phyloP scores from a whole-genome alignment of 1,139 yeast genomes.

The Blastobotrys buckinghamii region DNA sequence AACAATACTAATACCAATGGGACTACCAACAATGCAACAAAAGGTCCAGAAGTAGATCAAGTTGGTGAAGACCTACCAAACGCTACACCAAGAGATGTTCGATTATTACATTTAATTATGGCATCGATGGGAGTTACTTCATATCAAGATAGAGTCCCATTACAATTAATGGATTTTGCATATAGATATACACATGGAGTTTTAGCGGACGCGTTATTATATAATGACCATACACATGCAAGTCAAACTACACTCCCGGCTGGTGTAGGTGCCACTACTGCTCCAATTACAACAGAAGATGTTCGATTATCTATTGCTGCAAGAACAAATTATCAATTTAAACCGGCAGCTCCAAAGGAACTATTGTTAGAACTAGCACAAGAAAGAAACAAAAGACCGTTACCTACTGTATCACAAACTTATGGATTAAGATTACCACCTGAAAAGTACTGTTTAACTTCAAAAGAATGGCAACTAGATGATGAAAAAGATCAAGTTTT shows the following conservation, averaged over 20 bases:
- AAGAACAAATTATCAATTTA: conserved; percentile 87
- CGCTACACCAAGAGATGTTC: conserved; percentile 75
- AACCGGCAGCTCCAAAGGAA: conserved; percentile 94
- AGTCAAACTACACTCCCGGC: conserved; percentile 32
- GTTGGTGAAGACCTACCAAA: conserved; percentile 20
- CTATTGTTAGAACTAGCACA: conserved; percentile 82
- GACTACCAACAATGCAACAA: not conserved
- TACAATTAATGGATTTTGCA: conserved; percentile 95
- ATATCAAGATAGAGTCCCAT: conserved; percentile 91
- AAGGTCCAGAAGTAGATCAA: not conserved
- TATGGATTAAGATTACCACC: conserved; percentile 96
- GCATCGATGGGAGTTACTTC: conserved; percentile 92
- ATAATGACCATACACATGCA: conserved; percentile 64
- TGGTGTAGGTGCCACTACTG: conserved; percentile 39
- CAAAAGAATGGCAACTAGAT: conserved; percentile 62
- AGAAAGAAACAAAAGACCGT: conserved; percentile 80
- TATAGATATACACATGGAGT: conserved; percentile 82
- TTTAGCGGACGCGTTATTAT: conserved; percentile 79
- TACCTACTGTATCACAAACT: conserved; percentile 87
- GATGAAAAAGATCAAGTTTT: conserved; percentile 34
- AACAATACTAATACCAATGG: not conserved
- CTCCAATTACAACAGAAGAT: conserved; percentile 76
- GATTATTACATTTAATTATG: conserved; percentile 79
- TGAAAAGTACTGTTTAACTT: conserved; percentile 91
- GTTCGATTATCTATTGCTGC: conserved; percentile 90